Evolutionary conservation across 2,329 filamentous ascomycete genomes (phyloP).

Genomic region (Hymenoscyphus repandus): DNA sequence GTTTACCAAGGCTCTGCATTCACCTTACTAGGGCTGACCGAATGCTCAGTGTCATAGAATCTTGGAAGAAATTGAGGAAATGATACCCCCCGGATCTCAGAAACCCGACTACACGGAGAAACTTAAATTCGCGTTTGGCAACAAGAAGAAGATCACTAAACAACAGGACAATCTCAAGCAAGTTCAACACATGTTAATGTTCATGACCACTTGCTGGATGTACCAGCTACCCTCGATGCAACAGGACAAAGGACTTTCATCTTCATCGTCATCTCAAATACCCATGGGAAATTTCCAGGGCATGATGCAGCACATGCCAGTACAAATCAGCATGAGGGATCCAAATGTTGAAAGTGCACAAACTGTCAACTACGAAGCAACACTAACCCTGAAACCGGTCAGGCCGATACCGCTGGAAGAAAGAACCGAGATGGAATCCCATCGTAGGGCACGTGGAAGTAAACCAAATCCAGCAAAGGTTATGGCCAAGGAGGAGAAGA

Average conservation of each 20-base stretch:
- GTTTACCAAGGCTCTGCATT: background rate
- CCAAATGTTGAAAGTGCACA: background rate
- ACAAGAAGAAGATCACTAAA: conserved; percentile 10
- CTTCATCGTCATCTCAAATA: background rate
- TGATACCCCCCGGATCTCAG: conserved; percentile 8
- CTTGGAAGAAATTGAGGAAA: conserved; percentile 8
- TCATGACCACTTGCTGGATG: conserved; percentile 17
- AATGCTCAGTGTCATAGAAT: conserved; percentile 3
- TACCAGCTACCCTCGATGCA: conserved; percentile 8
- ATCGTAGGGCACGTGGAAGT: background rate
- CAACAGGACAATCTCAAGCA: conserved; percentile 11
- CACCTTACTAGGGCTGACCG: background rate
- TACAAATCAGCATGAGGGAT: conserved; percentile 5
- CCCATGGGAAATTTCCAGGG: background rate
- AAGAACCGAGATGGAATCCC: background rate
- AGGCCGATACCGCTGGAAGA: background rate
- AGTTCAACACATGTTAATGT: conserved; percentile 17
- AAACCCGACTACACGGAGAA: conserved; percentile 11
- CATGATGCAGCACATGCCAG: conserved; percentile 4
- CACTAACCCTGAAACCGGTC: conserved; percentile 6
- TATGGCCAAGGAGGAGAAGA: background rate
- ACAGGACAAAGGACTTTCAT: background rate
- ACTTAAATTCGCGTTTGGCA: conserved; percentile 12
- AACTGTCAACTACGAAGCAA: conserved; percentile 5
- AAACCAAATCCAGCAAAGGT: background rate